Conservation (phyloP, 2,329 filamentous ascomycete species). For the Xenoacremonium recifei region DNA sequence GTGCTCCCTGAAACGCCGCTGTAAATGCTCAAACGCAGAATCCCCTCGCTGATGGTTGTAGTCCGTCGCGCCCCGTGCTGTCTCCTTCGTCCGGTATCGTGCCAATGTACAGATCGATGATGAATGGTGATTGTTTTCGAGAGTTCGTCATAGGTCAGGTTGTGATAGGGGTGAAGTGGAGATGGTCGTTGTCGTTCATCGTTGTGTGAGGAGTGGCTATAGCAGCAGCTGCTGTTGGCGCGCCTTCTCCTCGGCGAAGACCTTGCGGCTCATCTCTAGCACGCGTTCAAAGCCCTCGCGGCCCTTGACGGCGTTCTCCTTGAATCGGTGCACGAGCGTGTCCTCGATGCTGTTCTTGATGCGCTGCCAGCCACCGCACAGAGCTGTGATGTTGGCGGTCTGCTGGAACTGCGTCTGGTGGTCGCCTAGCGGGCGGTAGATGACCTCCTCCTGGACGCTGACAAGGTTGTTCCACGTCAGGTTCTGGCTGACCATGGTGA, state of each 20-base stretch:
- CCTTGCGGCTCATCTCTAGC: constrained; percentile 85
- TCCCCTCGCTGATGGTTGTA: constrained; percentile 7
- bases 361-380: constrained; percentile 96
- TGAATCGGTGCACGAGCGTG: constrained; percentile 81
- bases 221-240: constrained; percentile 33
- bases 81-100: constrained; percentile 15
- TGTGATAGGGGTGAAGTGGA: constrained; percentile 24
- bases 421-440: constrained; percentile 65
- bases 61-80: constrained; percentile 1
- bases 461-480: constrained; percentile 89
- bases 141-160: constrained; percentile 12
- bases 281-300: constrained; percentile 95
- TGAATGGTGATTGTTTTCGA: constrained; percentile 3
- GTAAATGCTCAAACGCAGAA: constrained; percentile 25
- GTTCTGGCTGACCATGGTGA: constrained; percentile 97
- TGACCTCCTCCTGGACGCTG: constrained; percentile 88
- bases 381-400: constrained; percentile 86
- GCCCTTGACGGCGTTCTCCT: constrained; percentile 87
- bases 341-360: constrained; percentile 97
- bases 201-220: constrained; percentile 10
- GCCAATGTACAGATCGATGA: constrained; percentile 19
- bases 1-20: constrained; percentile 20
- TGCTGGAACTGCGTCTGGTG: constrained; percentile 79
- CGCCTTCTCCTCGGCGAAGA: constrained; percentile 86
- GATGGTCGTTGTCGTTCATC: constrained; percentile 11